Evolutionary conservation across 73 alveolate genomes (phyloP).

Genomic region (Tetrahymena thermophila): DNA sequence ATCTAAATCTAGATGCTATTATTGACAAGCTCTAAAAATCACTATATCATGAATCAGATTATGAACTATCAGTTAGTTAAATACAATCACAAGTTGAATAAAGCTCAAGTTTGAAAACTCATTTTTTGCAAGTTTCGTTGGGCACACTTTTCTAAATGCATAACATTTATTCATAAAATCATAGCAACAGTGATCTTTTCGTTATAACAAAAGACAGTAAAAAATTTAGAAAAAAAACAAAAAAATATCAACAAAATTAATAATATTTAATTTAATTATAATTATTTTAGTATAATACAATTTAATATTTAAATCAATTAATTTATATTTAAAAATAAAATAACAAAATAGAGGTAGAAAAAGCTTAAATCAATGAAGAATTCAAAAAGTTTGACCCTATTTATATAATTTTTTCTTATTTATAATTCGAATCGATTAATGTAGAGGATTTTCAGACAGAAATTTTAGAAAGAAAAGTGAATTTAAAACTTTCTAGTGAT

Average conservation of each 20-base stretch:
- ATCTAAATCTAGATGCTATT: neutral
- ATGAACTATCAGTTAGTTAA: neutral
- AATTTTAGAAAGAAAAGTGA: constrained; percentile 30
- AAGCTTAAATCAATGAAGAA: neutral
- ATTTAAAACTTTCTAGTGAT: neutral
- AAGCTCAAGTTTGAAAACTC: neutral
- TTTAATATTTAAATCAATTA: neutral
- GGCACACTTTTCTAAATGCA: neutral
- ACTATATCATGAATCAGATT: neutral
- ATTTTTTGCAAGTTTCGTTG: neutral
- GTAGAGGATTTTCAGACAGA: constrained; percentile 19
- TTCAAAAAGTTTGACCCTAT: constrained; percentile 18
- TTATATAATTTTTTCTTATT: constrained; percentile 12
- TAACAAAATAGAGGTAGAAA: neutral
- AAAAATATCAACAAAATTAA: constrained; percentile 6
- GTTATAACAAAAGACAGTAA: constrained; percentile 5
- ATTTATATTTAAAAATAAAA: neutral
- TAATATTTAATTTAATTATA: too few relatives aligned
- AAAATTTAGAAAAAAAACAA: neutral
- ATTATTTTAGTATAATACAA: too few relatives aligned
- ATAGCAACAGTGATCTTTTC: constrained; percentile 5
- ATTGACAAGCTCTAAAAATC: neutral
- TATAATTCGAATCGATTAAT: constrained; percentile 17
- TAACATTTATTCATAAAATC: neutral
- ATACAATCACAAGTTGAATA: neutral